Evolutionary conservation across 2,329 filamentous ascomycete genomes (phyloP).

Genomic region (Lithohypha guttulata): DNA sequence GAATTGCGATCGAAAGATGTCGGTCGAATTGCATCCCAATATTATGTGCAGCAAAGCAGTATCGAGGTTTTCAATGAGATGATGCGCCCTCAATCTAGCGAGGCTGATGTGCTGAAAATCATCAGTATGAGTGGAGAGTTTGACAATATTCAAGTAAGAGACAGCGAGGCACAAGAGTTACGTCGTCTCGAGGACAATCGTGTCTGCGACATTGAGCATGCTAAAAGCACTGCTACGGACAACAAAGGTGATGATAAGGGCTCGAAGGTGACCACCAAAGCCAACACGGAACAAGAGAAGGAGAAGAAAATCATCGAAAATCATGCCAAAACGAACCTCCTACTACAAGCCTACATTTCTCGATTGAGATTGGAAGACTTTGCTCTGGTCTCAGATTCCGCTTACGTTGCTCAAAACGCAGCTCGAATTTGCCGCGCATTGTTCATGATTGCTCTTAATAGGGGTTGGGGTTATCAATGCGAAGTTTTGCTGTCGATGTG

Average conservation of each 20-base stretch:
- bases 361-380: slow-evolving; percentile 83
- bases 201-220: slow-evolving; percentile 66
- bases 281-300: no score
- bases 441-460: slow-evolving; percentile 94
- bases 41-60: slow-evolving; percentile 85
- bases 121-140: slow-evolving; percentile 97
- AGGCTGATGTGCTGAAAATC: slow-evolving; percentile 91
- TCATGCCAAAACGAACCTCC: slow-evolving; percentile 89
- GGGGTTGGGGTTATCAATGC: slow-evolving; percentile 92
- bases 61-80: slow-evolving; percentile 93
- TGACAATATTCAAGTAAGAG: slow-evolving; percentile 87
- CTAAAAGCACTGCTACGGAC: slow-evolving; percentile 49
- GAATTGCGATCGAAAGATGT: slow-evolving; percentile 91
- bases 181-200: slow-evolving; percentile 58
- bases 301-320: slow-evolving; percentile 55
- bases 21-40: slow-evolving; percentile 92
- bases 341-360: slow-evolving; percentile 90
- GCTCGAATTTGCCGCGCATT: slow-evolving; percentile 86
- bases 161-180: slow-evolving; percentile 84
- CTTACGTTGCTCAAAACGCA: slow-evolving; percentile 92
- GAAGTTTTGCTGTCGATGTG: slow-evolving; percentile 80
- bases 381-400: slow-evolving; percentile 79
- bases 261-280: no score
- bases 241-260: slow-evolving; percentile 52
- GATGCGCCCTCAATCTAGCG: slow-evolving; percentile 77